Conservation (phyloP, 305 asterid species). For the Nicotiana rustica region DNA sequence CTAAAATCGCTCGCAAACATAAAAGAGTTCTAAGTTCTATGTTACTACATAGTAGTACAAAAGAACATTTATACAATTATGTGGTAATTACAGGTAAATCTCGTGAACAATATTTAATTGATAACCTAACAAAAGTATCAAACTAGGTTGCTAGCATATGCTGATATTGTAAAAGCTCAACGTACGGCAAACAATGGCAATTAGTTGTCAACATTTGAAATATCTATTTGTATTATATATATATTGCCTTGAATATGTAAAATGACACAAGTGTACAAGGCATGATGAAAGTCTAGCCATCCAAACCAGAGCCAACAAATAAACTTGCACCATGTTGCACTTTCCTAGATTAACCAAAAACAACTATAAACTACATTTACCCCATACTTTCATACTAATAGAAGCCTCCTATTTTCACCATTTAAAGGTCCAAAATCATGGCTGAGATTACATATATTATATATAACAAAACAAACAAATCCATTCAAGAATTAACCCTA, state of each 20-base stretch:
- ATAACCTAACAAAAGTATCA: too few species aligned
- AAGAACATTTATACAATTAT: too few species aligned
- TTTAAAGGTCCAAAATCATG: constrained; percentile 35
- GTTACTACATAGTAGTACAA: too few species aligned
- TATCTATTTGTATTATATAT: neutral
- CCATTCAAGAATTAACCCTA: constrained; percentile 46
- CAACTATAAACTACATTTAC: too few species aligned
- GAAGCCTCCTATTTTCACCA: constrained; percentile 27
- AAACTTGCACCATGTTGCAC: neutral
- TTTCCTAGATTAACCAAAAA: too few species aligned
- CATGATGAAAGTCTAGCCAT: neutral
- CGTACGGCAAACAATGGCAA: neutral
- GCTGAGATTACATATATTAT: constrained; percentile 35
- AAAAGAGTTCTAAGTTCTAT: too few species aligned
- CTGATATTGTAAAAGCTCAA: neutral
- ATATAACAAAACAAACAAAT: neutral
- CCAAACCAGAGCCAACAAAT: constrained; percentile 19
- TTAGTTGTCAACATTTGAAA: too few species aligned
- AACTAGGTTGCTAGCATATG: too few species aligned
- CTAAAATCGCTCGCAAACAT: too few species aligned
- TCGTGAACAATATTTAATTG: too few species aligned
- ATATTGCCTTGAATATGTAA: constrained; percentile 29
- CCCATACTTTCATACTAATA: too few species aligned
- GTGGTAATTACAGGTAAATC: too few species aligned
- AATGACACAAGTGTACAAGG: neutral